Evolutionary conservation across 176 grass and related monocot genomes (phyloP).

Genomic region (Eremochloa ophiuroides): DNA sequence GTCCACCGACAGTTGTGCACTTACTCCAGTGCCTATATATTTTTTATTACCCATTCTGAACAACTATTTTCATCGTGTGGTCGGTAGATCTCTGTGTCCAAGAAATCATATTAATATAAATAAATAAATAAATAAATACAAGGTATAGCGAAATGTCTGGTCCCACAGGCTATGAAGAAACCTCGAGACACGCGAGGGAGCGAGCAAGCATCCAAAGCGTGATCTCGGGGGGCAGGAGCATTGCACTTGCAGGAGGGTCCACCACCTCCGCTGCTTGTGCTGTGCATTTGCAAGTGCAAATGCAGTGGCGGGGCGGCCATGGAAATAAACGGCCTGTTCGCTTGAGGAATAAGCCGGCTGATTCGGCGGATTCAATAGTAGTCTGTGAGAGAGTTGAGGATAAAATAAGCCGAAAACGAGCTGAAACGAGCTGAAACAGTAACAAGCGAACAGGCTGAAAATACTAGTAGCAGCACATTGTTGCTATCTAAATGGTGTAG

Average conservation of each 20-base stretch:
- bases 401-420: no score
- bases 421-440: no score
- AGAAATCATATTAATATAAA: not conserved
- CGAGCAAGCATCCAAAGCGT: not conserved
- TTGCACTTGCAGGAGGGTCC: not conserved
- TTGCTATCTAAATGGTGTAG: constrained; percentile 2
- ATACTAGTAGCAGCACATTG: not conserved
- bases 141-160: not conserved
- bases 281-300: not conserved
- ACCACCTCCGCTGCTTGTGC: not conserved
- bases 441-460: no score
- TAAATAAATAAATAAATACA: not conserved
- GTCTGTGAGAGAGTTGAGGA: no score
- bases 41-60: not conserved
- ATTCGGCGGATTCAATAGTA: no score
- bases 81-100: not conserved
- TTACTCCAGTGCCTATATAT: not conserved
- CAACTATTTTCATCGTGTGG: not conserved
- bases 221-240: not conserved
- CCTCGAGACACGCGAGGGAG: not conserved
- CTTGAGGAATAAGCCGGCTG: no score
- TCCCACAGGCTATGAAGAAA: no score
- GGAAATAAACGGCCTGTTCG: no score
- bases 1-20: not conserved
- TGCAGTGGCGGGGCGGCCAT: not conserved